Evolutionary conservation across 2,329 filamentous ascomycete species (phyloP), one percentile per base, ranked within the genome.

Genomic region (Ophiosphaerella narmari): DNA sequence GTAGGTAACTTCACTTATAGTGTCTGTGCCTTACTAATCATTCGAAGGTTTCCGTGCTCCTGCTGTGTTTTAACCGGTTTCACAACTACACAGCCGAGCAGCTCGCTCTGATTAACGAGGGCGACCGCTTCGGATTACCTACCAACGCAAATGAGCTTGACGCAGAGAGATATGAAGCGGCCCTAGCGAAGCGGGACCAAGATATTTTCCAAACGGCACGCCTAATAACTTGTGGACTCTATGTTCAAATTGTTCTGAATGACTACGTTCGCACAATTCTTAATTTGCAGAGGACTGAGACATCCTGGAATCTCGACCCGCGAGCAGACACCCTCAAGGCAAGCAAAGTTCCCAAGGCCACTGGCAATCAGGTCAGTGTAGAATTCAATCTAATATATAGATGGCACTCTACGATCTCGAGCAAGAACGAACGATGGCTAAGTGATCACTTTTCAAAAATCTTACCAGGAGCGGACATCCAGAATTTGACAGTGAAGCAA

Each of bases 311-410:
- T 0, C 78, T 93, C 31, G 89, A 92, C 65, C 89, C 52, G 6
- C 47, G 52, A 4, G 37, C 18, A 5, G 14, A 51, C 9, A 35
- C 32, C 7, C 37, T 54, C 26, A 82, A 86, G 63, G 86, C 84
- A 72, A 76, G 77, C 16, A 67, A 80, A 2, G 82, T 86, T 0
- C 83, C 87, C 40, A 80, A 83, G 11, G 90, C 88, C 39, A 84
- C 87, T 0, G 90, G 90, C 47, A 93, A 92, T 63, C 84, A 87
- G 57, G 88, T 91, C 8, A 91, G 88, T 0, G 88, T 86, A 6
- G 90, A 94, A 74, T 94, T 94, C 78, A 93, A 92, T 67, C 79
- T 94, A 8, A 86, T 88, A 63, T 93, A 94, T 71, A 82, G 89
- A 57, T 93, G 89, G 88, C 89, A 93, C 75, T 89, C 88, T 3